Base-by-base conservation (phyloP, 345 rosid species). In the Geranium brycei region DNA sequence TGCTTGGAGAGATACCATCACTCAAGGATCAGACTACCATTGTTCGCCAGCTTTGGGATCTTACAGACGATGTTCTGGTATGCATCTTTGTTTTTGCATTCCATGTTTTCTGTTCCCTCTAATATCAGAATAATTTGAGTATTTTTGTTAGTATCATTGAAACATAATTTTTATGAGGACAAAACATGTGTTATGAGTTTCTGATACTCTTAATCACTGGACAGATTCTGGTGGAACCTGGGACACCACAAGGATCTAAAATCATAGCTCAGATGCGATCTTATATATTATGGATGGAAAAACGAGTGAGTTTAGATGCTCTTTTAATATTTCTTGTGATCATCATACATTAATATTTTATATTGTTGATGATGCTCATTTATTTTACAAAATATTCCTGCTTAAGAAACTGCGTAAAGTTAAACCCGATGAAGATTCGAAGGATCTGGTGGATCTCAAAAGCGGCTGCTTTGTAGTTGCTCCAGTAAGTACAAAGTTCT, bases 41-140 rank as follows among this genome's bases (percentile, higher is more conserved):
- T 32, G 95, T 87, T 59, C 95, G 95, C 73, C 99, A 90, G 72
- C 97, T 93, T 72, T 93, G 99, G 99, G 85, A 84, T 78, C 97
- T 91, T 69, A 93, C 99, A 19, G 65, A 62, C 62, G 99, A 91
- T 87, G 82, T 93, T 75, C 77, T 93, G 89, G 97, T 93, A 88
- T 58, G 68, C 2, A 32, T 66, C 71, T 65, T 17, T 0, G 17
- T 47, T 23, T 19, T n/a, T 61, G 15, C 17, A 8, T 62, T 65
- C 68, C 59, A 38, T 31, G 41, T 66, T 19, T 63, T 17, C 7
- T 38, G 19, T 57, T 66, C 3, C 61, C 11, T 47, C 15, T 8
- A 11, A 6, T 47, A 13, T 13, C 28, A 23, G 28, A 23, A 23
- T 23, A 23, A 23, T 23, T 23, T 23, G 28, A 23, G 28, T 47